These are phyloP conservation scores for Murraya paniculata DNA, from an alignment of 345 rosid species.

Conservation along the genomic window DNA sequence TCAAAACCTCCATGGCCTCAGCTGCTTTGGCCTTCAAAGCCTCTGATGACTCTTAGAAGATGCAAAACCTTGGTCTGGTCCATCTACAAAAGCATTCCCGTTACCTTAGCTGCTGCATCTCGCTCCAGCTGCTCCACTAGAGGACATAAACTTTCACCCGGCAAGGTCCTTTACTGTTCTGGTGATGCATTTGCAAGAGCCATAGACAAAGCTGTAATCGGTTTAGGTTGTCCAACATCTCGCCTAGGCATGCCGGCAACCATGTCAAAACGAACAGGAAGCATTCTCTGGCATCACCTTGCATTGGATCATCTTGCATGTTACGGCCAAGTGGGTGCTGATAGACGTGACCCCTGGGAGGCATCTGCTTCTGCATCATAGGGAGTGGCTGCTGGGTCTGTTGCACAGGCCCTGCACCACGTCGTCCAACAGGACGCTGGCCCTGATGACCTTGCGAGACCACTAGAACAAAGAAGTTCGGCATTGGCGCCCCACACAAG, in stretches of 20 bases:
- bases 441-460: slow-evolving; percentile 60
- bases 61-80: background rate
- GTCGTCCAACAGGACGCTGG: slow-evolving; percentile 63
- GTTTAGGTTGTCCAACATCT: slow-evolving; percentile 48
- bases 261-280: slow-evolving; percentile 54
- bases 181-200: slow-evolving; percentile 69
- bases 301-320: slow-evolving; percentile 9
- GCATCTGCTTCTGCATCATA: slow-evolving; percentile 41
- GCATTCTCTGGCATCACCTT: slow-evolving; percentile 49
- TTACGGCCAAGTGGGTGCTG: too few relatives aligned
- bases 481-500: slow-evolving; percentile 69
- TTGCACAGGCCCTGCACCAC: slow-evolving; percentile 47
- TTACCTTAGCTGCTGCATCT: too few relatives aligned
- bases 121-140: too few relatives aligned
- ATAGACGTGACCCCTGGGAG: too few relatives aligned
- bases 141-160: too few relatives aligned
- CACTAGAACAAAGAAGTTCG: slow-evolving; percentile 60
- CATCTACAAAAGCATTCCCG: too few relatives aligned
- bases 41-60: too few relatives aligned
- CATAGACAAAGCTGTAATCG: slow-evolving; percentile 54
- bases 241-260: slow-evolving; percentile 50
- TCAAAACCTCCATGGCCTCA: slow-evolving; percentile 67
- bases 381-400: slow-evolving; percentile 61
- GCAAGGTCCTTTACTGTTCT: slow-evolving; percentile 50
- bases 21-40: slow-evolving; percentile 52